Evolutionary conservation across 192 early-diverging fungal species (phyloP).

Genomic region (Cetraspora pellucida): DNA sequence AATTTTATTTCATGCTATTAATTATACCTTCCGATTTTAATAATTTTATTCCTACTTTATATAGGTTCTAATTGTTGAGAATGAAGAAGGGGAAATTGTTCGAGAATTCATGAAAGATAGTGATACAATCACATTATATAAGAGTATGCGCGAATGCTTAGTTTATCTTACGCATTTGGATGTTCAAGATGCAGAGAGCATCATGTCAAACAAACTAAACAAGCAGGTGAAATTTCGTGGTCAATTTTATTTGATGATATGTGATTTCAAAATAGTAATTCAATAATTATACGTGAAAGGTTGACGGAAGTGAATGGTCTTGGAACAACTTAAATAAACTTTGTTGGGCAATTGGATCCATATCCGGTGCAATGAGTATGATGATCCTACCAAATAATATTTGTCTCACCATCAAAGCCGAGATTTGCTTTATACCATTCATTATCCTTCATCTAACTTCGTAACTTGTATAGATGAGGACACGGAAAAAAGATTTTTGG

Average conservation of each 20-base stretch:
- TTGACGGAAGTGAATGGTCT: constrained; percentile 96
- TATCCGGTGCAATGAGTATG: constrained; percentile 89
- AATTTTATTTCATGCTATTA: background rate
- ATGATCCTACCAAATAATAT: background rate
- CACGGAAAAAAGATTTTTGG: constrained; percentile 95
- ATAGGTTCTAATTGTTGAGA: constrained; percentile 92
- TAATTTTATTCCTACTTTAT: background rate
- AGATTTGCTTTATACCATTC: background rate
- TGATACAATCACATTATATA: constrained; percentile 98
- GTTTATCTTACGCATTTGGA: constrained; percentile 99
- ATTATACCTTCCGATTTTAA: background rate
- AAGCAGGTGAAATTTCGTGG: constrained; percentile 64
- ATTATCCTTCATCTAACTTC: background rate
- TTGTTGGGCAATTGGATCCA: constrained; percentile 99
- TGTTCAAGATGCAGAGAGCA: constrained; percentile 87
- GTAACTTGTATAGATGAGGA: constrained; percentile 68
- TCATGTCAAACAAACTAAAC: constrained; percentile 92
- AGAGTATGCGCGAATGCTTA: constrained; percentile 95
- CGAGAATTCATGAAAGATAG: constrained; percentile 96
- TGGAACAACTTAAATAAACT: constrained; percentile 98
- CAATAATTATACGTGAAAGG: constrained; percentile 44
- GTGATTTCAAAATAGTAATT: too few species aligned
- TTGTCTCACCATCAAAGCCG: background rate
- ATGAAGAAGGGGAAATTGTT: constrained; percentile 99
- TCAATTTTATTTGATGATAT: too few species aligned